A percentile compares a stretch with the other conserved stretches of the same genome.
Evolutionary conservation across 331 rosid genomes (phyloP).

Genomic region (Spiraea crenata): DNA sequence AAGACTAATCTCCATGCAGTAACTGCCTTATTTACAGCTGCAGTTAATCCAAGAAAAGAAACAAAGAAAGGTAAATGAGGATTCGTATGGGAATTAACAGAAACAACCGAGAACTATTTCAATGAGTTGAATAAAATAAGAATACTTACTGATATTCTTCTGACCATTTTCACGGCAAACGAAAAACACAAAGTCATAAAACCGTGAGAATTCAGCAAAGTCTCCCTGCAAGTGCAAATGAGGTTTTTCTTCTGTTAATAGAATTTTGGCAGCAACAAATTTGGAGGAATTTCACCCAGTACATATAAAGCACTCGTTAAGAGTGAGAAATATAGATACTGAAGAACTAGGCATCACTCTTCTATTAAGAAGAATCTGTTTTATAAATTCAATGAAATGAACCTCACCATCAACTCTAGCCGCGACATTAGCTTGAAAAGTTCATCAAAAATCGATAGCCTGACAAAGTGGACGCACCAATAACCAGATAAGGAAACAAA

Average conservation of each 20-base stretch:
- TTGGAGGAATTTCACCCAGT: not conserved
- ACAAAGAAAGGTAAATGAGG: not conserved
- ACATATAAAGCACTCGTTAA: slow-evolving; percentile 9
- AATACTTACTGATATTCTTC: slow-evolving; percentile 80
- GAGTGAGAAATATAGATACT: not conserved
- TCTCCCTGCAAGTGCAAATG: slow-evolving; percentile 44
- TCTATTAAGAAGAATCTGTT: slow-evolving; percentile 22
- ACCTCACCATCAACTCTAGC: slow-evolving; percentile 59
- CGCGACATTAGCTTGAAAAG: slow-evolving; percentile 59
- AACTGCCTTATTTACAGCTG: slow-evolving; percentile 83
- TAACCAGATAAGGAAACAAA: not conserved
- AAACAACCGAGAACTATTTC: not conserved
- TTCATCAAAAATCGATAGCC: slow-evolving; percentile 71
- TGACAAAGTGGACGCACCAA: slow-evolving; percentile 29
- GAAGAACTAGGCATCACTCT: not conserved
- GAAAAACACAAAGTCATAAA: slow-evolving; percentile 89
- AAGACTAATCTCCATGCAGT: slow-evolving; percentile 87
- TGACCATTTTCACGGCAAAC: slow-evolving; percentile 92
- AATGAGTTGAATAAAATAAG: not conserved
- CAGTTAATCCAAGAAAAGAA: slow-evolving; percentile 21
- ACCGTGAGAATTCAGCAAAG: slow-evolving; percentile 70
- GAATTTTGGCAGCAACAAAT: slow-evolving; percentile 9
- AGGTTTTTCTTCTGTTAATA: slow-evolving; percentile 2
- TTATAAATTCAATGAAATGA: not conserved
- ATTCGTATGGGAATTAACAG: slow-evolving; percentile 13